Base-by-base conservation (phyloP, 208 protist genomes). In the Vickermania spadyakhi region DNA sequence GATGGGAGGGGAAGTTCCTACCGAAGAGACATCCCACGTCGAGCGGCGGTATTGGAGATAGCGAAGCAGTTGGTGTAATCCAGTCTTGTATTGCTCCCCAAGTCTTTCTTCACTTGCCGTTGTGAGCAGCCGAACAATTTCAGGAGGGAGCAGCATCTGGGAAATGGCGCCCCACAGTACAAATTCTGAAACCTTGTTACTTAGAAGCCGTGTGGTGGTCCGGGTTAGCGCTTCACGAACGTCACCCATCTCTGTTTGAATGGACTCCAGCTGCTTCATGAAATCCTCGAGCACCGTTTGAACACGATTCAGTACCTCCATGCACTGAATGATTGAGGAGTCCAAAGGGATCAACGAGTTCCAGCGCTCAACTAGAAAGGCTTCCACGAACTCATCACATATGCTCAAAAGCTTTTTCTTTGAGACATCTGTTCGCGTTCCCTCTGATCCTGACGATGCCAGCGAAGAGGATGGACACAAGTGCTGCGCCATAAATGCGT, bases 71-170 rank as follows among this genome's bases (percentile, higher is more conserved):
- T 79, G 58, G 14, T 75, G 63, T 22, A 78, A 31, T 7, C 77
- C 81, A 21, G 83, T 29, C 55, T 75, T 71, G 58, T 89, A 94
- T 53, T 89, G 77, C 52, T 75, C 62, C 0, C 83, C 83, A 0
- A 94, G 68, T 68, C 87, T 69, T 54, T 87, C 81, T 1, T 81
- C 81, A 62, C 73, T 89, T 7, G 68, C 66, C 56, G 86, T 75
- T 7, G 78, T 81, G 30, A 94, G 69, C 14, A 89, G 75, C 56
- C 81, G 84, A 60, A 94, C 81, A 0, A 91, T 68, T 52, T 91
- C 83, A 0, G 87, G 87, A 1, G 87, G 81, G 21, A 94, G 70
- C 5, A 94, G 71, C 22, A 89, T 61, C 25, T 72, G 68, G 0
- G 73, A 79, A 18, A 88, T 68, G 11, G 75, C 70, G 26, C 53